Evolutionary conservation across 2,329 filamentous ascomycete genomes (phyloP).

Genomic region (Trichoderma sp.): DNA sequence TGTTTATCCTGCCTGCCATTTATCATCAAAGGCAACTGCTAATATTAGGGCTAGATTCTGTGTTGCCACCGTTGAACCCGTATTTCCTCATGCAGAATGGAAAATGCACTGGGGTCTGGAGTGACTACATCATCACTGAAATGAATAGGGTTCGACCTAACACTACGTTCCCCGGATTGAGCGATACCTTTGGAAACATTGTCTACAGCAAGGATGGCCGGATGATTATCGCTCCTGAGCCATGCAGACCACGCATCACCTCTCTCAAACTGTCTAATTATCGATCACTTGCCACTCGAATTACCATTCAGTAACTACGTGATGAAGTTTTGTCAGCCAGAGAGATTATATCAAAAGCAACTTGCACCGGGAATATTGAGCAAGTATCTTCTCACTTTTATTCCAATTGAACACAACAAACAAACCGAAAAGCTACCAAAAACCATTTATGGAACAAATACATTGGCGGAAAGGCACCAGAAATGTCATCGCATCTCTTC

Average conservation of each 20-base stretch:
- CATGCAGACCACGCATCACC: conserved; percentile 52
- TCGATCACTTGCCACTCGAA: conserved; percentile 47
- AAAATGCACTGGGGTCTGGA: conserved; percentile 71
- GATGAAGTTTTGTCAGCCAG: neutral
- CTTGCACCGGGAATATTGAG: neutral
- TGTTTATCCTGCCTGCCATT: conserved; percentile 25
- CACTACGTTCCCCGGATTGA: conserved; percentile 61
- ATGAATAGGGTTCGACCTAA: conserved; percentile 60
- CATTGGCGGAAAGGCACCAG: neutral
- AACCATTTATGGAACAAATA: neutral
- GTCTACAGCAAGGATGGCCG: conserved; percentile 60
- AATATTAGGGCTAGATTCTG: conserved; percentile 55
- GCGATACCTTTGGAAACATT: conserved; percentile 64
- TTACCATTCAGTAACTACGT: conserved; percentile 37
- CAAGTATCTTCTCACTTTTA: neutral
- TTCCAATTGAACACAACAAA: neutral
- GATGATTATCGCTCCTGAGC: conserved; percentile 58
- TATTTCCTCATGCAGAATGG: conserved; percentile 67
- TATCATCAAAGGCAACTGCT: neutral
- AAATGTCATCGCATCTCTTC: neutral
- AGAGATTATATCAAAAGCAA: neutral
- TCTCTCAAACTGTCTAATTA: conserved; percentile 62
- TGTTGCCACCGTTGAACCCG: conserved; percentile 69
- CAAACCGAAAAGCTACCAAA: neutral
- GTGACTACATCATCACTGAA: conserved; percentile 62